A percentile compares a stretch with the other conserved stretches of the same genome.
These are phyloP conservation scores for Nemania serpens DNA, from an alignment of 2,329 filamentous ascomycete species.

Conservation along the genomic window DNA sequence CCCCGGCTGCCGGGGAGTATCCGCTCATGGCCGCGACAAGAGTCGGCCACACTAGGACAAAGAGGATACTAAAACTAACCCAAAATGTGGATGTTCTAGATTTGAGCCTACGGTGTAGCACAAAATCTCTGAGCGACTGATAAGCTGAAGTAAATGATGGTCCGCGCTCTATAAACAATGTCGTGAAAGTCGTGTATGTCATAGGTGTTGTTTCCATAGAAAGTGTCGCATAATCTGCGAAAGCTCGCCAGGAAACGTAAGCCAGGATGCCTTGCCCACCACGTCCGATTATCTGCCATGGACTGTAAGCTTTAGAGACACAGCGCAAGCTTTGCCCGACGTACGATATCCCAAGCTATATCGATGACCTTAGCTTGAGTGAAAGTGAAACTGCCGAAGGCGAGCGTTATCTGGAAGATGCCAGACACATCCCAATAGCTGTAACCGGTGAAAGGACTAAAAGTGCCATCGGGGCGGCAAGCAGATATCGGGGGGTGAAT, in stretches of 20 bases:
- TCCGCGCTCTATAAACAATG: slow-evolving; percentile 31
- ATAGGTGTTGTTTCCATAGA: slow-evolving; percentile 35
- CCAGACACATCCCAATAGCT: slow-evolving; percentile 17
- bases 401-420: slow-evolving; percentile 29
- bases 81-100: slow-evolving; percentile 34
- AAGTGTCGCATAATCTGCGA: slow-evolving; percentile 35
- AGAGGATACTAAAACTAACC: slow-evolving; percentile 34
- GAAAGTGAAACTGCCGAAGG: slow-evolving; percentile 25
- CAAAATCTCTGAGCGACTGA: slow-evolving; percentile 30
- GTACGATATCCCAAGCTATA: slow-evolving; percentile 26
- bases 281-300: slow-evolving; percentile 36
- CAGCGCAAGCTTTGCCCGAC: not conserved
- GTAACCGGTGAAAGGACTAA: slow-evolving; percentile 18
- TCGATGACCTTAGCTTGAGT: slow-evolving; percentile 27
- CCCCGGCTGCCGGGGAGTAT: slow-evolving; percentile 32
- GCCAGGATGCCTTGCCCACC: slow-evolving; percentile 37
- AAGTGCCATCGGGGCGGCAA: slow-evolving; percentile 26
- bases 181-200: slow-evolving; percentile 37
- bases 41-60: slow-evolving; percentile 38
- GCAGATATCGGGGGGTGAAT: not conserved
- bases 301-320: not conserved
- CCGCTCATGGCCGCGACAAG: slow-evolving; percentile 39
- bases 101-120: slow-evolving; percentile 21
- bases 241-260: slow-evolving; percentile 36
- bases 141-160: slow-evolving; percentile 30